Conservation (phyloP, 1,284 basidiomycete species). For the Boletus sp. region DNA sequence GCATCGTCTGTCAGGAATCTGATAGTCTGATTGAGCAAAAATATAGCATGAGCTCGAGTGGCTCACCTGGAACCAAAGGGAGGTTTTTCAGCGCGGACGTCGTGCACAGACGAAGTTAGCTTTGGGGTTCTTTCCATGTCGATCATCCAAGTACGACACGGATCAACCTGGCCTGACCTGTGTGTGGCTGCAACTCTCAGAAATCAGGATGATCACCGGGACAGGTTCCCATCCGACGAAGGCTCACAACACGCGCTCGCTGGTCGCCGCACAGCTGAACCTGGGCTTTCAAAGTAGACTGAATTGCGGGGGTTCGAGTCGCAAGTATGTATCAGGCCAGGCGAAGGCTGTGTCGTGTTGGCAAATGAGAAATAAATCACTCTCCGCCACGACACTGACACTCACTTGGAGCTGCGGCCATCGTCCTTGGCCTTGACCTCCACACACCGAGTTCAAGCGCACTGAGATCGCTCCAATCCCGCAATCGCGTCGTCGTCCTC, state of each 20-base stretch:
- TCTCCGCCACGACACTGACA: not conserved
- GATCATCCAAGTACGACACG: too few relatives aligned
- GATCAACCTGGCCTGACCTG: too few relatives aligned
- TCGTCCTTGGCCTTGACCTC: not conserved
- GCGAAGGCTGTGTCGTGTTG: not conserved
- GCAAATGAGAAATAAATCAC: constrained; percentile 1
- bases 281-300: too few relatives aligned
- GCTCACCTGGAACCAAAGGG: constrained; percentile 66
- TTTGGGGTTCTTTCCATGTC: constrained; percentile 17
- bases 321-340: too few relatives aligned
- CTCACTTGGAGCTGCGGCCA: constrained; percentile 3
- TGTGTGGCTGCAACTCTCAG: too few relatives aligned
- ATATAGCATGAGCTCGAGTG: not conserved
- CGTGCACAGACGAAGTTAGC: constrained; percentile 61
- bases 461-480: not conserved
- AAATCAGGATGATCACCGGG: too few relatives aligned
- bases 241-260: too few relatives aligned
- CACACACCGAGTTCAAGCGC: not conserved
- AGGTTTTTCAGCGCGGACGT: constrained; percentile 52
- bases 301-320: too few relatives aligned
- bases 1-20: constrained; percentile 62
- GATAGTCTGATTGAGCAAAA: not conserved
- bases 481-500: constrained; percentile 1
- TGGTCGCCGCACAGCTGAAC: too few relatives aligned
- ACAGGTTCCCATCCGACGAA: too few relatives aligned